These are phyloP conservation scores for Venturia carpophila DNA, from an alignment of 2,329 filamentous ascomycete genomes.

Conservation along the genomic window DNA sequence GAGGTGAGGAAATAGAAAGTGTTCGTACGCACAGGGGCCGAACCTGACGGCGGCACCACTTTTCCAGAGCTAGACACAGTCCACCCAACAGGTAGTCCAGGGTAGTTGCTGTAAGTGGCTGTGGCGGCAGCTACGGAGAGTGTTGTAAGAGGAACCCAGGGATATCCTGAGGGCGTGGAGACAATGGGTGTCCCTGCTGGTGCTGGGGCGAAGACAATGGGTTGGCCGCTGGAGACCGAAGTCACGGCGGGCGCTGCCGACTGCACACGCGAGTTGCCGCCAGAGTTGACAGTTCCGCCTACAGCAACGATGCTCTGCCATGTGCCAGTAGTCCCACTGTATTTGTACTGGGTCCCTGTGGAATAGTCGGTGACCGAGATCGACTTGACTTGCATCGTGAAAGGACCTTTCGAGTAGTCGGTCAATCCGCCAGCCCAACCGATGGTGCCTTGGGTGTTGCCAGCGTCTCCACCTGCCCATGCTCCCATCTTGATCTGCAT, in stretches of 20 bases:
- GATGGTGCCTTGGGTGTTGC: slow-evolving; percentile 74
- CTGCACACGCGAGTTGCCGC: slow-evolving; percentile 45
- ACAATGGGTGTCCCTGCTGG: slow-evolving; percentile 45
- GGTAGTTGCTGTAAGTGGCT: slow-evolving; percentile 39
- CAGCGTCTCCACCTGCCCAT: slow-evolving; percentile 84
- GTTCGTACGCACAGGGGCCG: slow-evolving; percentile 22
- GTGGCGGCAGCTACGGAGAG: slow-evolving; percentile 41
- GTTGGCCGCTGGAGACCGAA: slow-evolving; percentile 53
- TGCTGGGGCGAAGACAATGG: slow-evolving; percentile 60
- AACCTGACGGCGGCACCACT: slow-evolving; percentile 58
- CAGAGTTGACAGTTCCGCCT: slow-evolving; percentile 66
- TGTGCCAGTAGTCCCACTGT: slow-evolving; percentile 66
- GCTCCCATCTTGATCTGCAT: slow-evolving; percentile 90
- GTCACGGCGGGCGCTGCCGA: slow-evolving; percentile 54
- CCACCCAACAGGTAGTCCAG: slow-evolving; percentile 70
- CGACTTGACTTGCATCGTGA: slow-evolving; percentile 73
- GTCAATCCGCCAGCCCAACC: slow-evolving; percentile 81
- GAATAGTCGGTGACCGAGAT: slow-evolving; percentile 84
- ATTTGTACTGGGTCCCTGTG: slow-evolving; percentile 76
- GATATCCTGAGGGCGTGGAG: slow-evolving; percentile 55
- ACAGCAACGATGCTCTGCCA: slow-evolving; percentile 77
- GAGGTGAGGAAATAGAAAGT: slow-evolving; percentile 19
- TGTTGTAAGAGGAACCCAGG: slow-evolving; percentile 55
- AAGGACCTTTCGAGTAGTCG: slow-evolving; percentile 76
- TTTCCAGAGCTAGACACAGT: slow-evolving; percentile 70